Base-by-base conservation (phyloP, 2,329 filamentous ascomycete genomes). In the Penicillium sp. region DNA sequence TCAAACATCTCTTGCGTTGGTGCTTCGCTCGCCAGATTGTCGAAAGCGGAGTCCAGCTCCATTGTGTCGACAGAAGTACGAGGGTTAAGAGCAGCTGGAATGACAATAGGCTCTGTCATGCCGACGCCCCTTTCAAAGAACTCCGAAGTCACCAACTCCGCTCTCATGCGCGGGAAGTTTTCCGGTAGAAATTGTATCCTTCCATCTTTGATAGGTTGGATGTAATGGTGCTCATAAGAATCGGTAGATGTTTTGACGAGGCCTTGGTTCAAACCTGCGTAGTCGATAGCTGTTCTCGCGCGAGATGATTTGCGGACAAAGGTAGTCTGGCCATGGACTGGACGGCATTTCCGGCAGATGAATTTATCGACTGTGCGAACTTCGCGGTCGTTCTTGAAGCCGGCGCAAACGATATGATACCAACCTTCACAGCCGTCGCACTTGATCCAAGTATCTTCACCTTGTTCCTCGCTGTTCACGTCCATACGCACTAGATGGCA, bases 341-440 rank as follows among this genome's bases (percentile, higher is more conserved):
- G 79, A 60, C 83, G 82, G 67, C 85, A 88, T 53, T 72, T 69
- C 52, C 73, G 73, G 68, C 85, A 88, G 65, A 86, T 85, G 65
- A 83, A 88, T 67, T 87, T 88, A 73, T 88, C 85, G 46, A 88
- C 83, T 53, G 82, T 83, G 56, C 83, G 80, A 33, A 86, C 81
- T 65, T 87, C 84, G 24, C 81, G 77, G 61, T 84, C 83, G 63
- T 79, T 85, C 66, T 82, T 83, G 69, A 88, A 86, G 3, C 83
- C 84, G 50, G 84, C 84, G 66, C 85, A 88, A 53, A 83, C 79
- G 59, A 84, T 84, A 70, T 88, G 85, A 65, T 84, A 87, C 85
- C 85, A 88, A 56, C 78, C 78, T 65, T 86, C 85, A 71, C 85
- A 88, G 24, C 83, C 84, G 68, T 88, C 84, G 66, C 85, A 88